Evolutionary conservation across 768 basidiomycete genomes (phyloP), one percentile per base, ranked within the genome.

Genomic region (Steccherinum ochraceum): DNA sequence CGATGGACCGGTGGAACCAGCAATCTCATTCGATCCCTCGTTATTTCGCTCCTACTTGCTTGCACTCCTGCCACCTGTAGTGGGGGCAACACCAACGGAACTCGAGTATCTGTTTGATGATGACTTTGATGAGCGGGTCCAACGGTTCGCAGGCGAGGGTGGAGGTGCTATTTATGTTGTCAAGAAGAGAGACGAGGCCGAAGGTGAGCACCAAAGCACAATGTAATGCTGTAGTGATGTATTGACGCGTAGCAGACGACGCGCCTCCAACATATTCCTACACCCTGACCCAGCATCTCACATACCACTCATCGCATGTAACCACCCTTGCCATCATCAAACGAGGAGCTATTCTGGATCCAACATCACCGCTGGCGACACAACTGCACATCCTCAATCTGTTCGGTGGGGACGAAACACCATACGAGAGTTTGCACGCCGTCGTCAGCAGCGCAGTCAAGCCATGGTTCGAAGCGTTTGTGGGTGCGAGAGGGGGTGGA

Each of bases 381-480:
- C 95, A 99, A 64, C 76, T 97, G 11, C 93, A 96, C 58, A 84
- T 98, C 51, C 74, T 98, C 43, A 97, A 94, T 60, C 77, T 98
- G 13, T 97, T 90, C 58, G 89, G 86, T 20, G 85, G 86, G 12
- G 88, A 89, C 42, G 85, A 89, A 53, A 90, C 89, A 1, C 93
- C 95, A 0, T 99, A 98, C 62, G 95, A 98, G 67, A 89, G 91
- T 62, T 69, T 99, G 24, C 95, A 98, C 64, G 91, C 93, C 10
- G 80, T 99, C 19, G 92, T 99, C 16, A 96, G 94, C 62, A 84
- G 80, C 50, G 96, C 90, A 58, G 93, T 99, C 23, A 95, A 97
- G 59, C 94, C 94, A 0, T 97, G 92, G 86, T 98, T 99, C 61
- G 94, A 98, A 67, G 93, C 95, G 13, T 98, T 95, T 61, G 93